phyloP scores from a whole-genome alignment of 1,284 basidiomycete genomes.

The Ustilago tritici region DNA sequence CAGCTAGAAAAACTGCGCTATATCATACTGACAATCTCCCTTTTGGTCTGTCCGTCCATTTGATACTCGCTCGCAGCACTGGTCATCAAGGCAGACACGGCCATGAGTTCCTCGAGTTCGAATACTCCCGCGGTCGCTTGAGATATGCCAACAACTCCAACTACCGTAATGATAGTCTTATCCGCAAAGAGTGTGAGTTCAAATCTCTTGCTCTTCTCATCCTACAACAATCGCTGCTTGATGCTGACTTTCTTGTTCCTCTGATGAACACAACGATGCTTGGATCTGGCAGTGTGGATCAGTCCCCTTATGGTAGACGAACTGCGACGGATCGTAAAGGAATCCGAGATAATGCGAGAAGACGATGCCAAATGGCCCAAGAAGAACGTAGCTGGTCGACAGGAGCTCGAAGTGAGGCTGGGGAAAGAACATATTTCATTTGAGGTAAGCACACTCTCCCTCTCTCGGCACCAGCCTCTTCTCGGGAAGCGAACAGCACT shows the following conservation, averaged over 20 bases:
- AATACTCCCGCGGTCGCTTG: constrained; percentile 93
- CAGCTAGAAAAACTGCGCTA: neutral
- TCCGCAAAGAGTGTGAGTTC: constrained; percentile 93
- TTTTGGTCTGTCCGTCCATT: neutral
- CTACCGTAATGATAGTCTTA: constrained; percentile 95
- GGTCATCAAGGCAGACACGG: constrained; percentile 68
- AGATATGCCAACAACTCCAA: constrained; percentile 99
- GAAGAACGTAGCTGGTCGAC: constrained; percentile 97
- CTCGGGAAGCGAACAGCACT: neutral
- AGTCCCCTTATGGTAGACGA: constrained; percentile 91
- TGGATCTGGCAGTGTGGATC: constrained; percentile 83
- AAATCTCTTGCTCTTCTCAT: neutral
- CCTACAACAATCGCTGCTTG: neutral
- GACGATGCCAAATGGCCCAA: constrained; percentile 98
- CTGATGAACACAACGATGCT: neutral
- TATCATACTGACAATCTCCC: neutral
- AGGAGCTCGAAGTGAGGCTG: constrained; percentile 93
- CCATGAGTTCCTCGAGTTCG: constrained; percentile 88
- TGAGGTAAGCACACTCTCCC: constrained; percentile 76
- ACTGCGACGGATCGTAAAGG: constrained; percentile 91
- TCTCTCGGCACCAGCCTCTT: too few relatives aligned
- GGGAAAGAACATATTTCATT: constrained; percentile 97
- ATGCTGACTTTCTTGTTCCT: neutral
- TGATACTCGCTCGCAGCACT: constrained; percentile 39
- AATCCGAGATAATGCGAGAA: constrained; percentile 96